Conservation (phyloP, 768 basidiomycete species). For the Mycena floridula region DNA sequence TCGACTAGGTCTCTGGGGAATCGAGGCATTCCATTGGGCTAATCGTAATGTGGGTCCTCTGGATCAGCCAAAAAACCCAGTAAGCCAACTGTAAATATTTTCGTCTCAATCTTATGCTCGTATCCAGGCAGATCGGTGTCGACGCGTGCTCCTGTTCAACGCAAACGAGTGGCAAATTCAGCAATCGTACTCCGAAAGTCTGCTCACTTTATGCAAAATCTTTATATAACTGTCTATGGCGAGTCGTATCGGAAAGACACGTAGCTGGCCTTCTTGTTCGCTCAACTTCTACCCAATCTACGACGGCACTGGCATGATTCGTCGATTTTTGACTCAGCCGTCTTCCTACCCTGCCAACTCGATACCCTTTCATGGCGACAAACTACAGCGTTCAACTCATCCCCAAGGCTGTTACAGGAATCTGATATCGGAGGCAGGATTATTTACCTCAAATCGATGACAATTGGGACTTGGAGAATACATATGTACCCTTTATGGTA, state of each 20-base stretch:
- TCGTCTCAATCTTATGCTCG: slow-evolving; percentile 39
- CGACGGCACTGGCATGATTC: slow-evolving; percentile 77
- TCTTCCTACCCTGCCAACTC: too few relatives aligned
- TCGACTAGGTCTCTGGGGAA: too few relatives aligned
- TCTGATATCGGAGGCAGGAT: slow-evolving; percentile 92
- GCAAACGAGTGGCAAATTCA: slow-evolving; percentile 79
- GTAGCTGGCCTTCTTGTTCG: slow-evolving; percentile 84
- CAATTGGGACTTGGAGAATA: slow-evolving; percentile 80
- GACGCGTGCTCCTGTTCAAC: background rate
- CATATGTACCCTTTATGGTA: slow-evolving; percentile 91
- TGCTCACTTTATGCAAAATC: background rate
- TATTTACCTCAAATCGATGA: slow-evolving; percentile 87
- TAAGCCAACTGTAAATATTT: slow-evolving; percentile 83
- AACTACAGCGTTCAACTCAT: slow-evolving; percentile 10
- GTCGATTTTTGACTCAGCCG: slow-evolving; percentile 2
- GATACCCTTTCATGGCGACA: too few relatives aligned
- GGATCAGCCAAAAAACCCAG: slow-evolving; percentile 90
- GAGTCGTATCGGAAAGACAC: slow-evolving; percentile 97
- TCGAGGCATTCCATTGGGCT: too few relatives aligned
- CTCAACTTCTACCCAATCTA: slow-evolving; percentile 84
- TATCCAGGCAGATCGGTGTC: background rate
- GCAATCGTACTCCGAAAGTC: slow-evolving; percentile 90
- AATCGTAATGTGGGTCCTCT: slow-evolving; percentile 67
- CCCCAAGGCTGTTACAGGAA: slow-evolving; percentile 45
- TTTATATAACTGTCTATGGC: slow-evolving; percentile 64